A percentile compares a stretch with the other conserved stretches of the same genome.
These are phyloP conservation scores for Bifiguratus adelaidae DNA, from an alignment of 192 early-diverging fungal species.

Conservation along the genomic window DNA sequence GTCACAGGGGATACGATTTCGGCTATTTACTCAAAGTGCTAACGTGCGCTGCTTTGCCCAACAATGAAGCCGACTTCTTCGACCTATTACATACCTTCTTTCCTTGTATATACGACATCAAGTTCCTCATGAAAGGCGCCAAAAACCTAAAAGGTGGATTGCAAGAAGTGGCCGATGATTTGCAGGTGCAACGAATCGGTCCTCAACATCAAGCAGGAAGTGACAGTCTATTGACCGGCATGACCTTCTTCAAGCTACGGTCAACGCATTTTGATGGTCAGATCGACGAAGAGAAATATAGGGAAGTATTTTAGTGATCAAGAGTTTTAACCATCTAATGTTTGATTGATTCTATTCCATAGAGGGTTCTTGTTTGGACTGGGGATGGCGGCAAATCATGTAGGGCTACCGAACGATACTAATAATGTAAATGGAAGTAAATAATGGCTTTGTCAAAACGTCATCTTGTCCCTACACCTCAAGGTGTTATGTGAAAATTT, in stretches of 20 bases:
- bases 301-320: slow-evolving; percentile 41
- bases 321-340: no score
- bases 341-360: no score
- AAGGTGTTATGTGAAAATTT: slow-evolving; percentile 41
- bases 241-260: slow-evolving; percentile 98
- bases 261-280: slow-evolving; percentile 93
- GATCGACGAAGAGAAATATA: slow-evolving; percentile 89
- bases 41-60: slow-evolving; percentile 81
- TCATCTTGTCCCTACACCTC: no score
- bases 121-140: slow-evolving; percentile 95
- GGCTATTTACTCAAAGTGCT: slow-evolving; percentile 95
- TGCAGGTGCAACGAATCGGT: slow-evolving; percentile 84
- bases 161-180: slow-evolving; percentile 96
- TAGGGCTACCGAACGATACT: no score
- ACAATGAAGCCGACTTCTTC: slow-evolving; percentile 94
- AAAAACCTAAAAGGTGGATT: slow-evolving; percentile 94
- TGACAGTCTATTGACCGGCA: slow-evolving; percentile 90
- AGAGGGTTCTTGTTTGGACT: no score
- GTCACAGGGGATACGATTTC: slow-evolving; percentile 89
- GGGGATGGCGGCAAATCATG: no score
- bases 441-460: no score
- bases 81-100: slow-evolving; percentile 85
- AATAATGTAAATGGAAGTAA: no score
- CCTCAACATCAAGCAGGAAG: slow-evolving; percentile 99
- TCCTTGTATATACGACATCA: slow-evolving; percentile 99